Evolutionary conservation across 164 flowering plant species (phyloP).

Genomic region (Brasenia schreberi): DNA sequence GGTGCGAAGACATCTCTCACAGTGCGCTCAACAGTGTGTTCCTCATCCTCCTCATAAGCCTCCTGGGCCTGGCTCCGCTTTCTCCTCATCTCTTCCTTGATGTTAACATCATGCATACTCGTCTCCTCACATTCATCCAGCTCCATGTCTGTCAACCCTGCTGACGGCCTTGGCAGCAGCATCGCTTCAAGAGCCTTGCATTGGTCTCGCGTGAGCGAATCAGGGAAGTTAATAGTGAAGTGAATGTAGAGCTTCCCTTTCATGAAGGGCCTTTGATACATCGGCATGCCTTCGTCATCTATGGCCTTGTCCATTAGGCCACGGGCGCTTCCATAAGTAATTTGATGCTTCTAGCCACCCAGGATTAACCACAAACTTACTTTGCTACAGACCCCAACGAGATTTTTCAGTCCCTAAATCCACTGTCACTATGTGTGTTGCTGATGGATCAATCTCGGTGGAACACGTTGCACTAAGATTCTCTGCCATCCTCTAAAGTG

Average conservation of each 20-base stretch:
- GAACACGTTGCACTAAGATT: constrained; percentile 62
- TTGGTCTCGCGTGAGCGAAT: constrained; percentile 48
- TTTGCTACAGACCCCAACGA: constrained; percentile 51
- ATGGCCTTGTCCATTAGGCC: constrained; percentile 84
- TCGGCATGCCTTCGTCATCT: constrained; percentile 91
- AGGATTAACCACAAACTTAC: constrained; percentile 51
- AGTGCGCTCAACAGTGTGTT: too few relatives aligned
- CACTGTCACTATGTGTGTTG: constrained; percentile 59
- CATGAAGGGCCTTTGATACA: constrained; percentile 81
- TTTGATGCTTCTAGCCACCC: constrained; percentile 71
- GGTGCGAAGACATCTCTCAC: too few relatives aligned
- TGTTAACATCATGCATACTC: constrained; percentile 71
- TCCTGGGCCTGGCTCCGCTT: constrained; percentile 47
- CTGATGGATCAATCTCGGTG: constrained; percentile 41
- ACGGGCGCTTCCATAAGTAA: constrained; percentile 52
- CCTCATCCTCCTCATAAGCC: constrained; percentile 76
- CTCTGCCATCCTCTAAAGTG: constrained; percentile 65
- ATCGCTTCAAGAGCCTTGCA: constrained; percentile 40
- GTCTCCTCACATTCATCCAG: constrained; percentile 93
- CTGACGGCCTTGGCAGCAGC: constrained; percentile 37
- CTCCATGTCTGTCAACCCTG: constrained; percentile 59
- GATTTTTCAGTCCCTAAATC: constrained; percentile 62
- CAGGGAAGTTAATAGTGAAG: constrained; percentile 79
- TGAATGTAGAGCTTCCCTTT: constrained; percentile 85
- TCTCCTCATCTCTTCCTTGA: constrained; percentile 82